Evolutionary conservation across 2,329 filamentous ascomycete species (phyloP).

Genomic region (Ceratocystis cacaofunesta): DNA sequence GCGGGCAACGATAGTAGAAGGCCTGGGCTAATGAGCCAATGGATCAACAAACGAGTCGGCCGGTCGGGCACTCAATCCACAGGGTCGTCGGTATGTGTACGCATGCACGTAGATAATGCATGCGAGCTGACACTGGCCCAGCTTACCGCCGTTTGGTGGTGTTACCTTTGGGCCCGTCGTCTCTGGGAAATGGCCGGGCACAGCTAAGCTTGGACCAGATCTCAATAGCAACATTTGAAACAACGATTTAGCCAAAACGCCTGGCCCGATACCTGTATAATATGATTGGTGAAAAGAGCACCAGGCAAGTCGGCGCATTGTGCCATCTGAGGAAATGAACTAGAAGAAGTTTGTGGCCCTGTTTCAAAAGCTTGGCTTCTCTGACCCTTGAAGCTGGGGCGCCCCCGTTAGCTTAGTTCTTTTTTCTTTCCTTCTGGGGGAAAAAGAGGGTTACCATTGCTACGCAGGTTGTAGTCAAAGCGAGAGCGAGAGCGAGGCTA

Average conservation of each 20-base stretch:
- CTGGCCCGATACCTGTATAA: not conserved
- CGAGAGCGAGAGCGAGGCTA: not conserved
- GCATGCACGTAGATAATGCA: no score
- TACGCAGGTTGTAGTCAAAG: not conserved
- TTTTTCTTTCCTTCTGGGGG: not conserved
- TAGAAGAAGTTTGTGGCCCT: constrained; percentile 3
- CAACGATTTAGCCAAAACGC: not conserved
- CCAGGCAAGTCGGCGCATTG: not conserved
- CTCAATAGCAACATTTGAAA: not conserved
- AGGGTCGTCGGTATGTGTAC: no score
- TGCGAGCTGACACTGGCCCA: no score
- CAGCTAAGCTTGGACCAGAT: not conserved
- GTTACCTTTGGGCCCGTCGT: not conserved
- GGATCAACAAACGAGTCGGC: no score
- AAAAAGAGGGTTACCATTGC: not conserved
- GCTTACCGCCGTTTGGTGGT: not conserved
- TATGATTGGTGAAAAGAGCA: not conserved
- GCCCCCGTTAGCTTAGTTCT: no score
- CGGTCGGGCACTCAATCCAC: no score
- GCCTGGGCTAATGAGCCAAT: no score
- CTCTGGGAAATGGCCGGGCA: not conserved
- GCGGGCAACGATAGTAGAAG: no score
- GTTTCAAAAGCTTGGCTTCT: constrained; percentile 2
- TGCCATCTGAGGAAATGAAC: constrained; percentile 4
- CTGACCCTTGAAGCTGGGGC: not conserved